Base-by-base conservation (phyloP, 768 basidiomycete species). In the Hemileccinum rubropunctum region DNA sequence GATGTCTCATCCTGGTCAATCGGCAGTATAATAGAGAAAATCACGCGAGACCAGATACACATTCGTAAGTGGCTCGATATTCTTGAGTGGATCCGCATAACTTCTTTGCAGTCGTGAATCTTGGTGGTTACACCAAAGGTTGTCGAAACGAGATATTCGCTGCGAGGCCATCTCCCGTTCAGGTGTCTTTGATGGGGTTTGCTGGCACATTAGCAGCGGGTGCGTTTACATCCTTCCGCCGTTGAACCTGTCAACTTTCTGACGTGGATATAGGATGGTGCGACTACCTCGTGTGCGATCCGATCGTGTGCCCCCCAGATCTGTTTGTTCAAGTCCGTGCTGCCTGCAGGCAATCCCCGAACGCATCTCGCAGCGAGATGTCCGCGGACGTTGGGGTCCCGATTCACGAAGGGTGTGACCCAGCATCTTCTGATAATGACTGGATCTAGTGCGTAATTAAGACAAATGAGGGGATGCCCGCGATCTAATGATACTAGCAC, bases 61-160 rank as follows among this genome's bases (percentile, higher is more conserved):
- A 69, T 79, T 40, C 69, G 76, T 71, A 32, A 45, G 73, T 70
- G 28, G 28, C 23, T 18, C 28, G 13, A 30, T 18, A 39, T 43
- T 42, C 6, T 23, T 3, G 15, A 30, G 42, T 17, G 11, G 7
- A 26, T 33, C 6, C 36, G 20, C 45, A 17, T 33, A 12, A 60
- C 43, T 9, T 39, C 1, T 44, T 41, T 12, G 35, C 53, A 76
- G 75, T 77, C 20, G 63, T 77, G 44, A 76, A 77, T 50, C 57
- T 76, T 2, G 74, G 72, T 5, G 78, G 78, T 10, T 79, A 80
- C 51, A 79, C 78, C 27, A 80, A 77, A 57, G 78, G 76, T 14
- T 73, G 78, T 2, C 61, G 71, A 48, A 79, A 80, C 49, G 78
- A 79, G 44, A 69, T 79, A 15, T 80, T 79, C 40, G 78, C 78